Base-by-base conservation (phyloP, 805 yeast genomes). In the Candida anglica region DNA sequence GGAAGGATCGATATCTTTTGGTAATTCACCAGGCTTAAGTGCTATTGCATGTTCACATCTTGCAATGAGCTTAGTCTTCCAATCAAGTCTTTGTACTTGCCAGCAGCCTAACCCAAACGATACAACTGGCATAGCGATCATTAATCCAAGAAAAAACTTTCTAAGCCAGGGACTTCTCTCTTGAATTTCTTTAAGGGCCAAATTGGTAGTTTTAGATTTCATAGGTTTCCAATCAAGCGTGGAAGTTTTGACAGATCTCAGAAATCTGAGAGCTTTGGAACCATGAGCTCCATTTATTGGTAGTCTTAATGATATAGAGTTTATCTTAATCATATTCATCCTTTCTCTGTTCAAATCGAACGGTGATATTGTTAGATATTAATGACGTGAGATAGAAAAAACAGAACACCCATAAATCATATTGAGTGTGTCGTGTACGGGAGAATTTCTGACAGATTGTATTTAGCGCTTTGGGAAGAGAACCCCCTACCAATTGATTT, bases 51-150 rank as follows among this genome's bases (percentile, higher is more conserved):
- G 87, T 56, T 93, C 97, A 49, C 91, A 80, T 15, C 75, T 73
- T 3, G 94, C 81, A 40, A 93, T 83, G 41, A 93, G 68, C 41
- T 80, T 75, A 16, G 79, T 83, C 56, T 93, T 93, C 98, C 98
- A 93, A 40, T 75, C 69, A 32, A 93, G 63, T 43, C 98, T 70
- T 47, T 76, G 68, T 29, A 86, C 78, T 63, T 93, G 98, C 98
- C 98, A 93, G 36, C 88, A 75, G 2, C 98, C 98, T 28, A 93
- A 63, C 30, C 79, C 81, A 53, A 91, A 85, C 8, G 96, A 77
- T 2, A 88, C 71, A 1, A 88, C 69, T 0, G 98, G 98, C 81
- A 94, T 91, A 15, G 91, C 75, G 41, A 62, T 37, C 77, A 66
- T 47, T 49, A 72, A 48, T 19, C 79, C 71, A 27, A 76, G 46